phyloP scores from a whole-genome alignment of 2,329 filamentous ascomycete species.

The Huntiella moniliformis region DNA sequence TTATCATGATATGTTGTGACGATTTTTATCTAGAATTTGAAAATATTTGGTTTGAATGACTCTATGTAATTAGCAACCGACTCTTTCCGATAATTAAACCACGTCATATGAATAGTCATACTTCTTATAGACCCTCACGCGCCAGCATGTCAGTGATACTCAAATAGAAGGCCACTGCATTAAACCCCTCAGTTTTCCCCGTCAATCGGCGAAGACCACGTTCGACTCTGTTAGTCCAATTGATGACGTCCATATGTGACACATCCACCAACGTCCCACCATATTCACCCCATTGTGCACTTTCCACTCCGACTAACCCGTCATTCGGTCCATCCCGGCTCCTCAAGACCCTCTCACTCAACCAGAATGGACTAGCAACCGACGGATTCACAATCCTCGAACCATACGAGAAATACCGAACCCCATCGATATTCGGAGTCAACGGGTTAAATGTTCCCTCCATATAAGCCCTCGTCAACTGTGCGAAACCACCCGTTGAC shows the following conservation, averaged over 20 bases:
- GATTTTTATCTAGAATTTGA: too few species aligned
- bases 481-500: conserved; percentile 39
- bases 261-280: conserved; percentile 43
- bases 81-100: too few species aligned
- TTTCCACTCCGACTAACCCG: conserved; percentile 47
- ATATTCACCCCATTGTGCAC: conserved; percentile 43
- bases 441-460: conserved; percentile 36
- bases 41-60: too few species aligned
- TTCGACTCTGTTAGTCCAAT: conserved; percentile 44
- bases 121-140: conserved; percentile 34
- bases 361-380: conserved; percentile 45
- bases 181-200: conserved; percentile 40
- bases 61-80: too few species aligned
- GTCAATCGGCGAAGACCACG: conserved; percentile 34
- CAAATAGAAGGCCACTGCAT: conserved; percentile 48
- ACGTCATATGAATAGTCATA: too few species aligned
- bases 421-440: conserved; percentile 31
- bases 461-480: conserved; percentile 43
- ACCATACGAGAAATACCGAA: conserved; percentile 45
- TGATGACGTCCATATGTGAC: conserved; percentile 46
- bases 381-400: conserved; percentile 32
- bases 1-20: too few species aligned
- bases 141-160: conserved; percentile 52
- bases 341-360: conserved; percentile 31
- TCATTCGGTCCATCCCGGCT: conserved; percentile 41